Conservation (phyloP, 306 rosid species). For the Medicago lupulina region DNA sequence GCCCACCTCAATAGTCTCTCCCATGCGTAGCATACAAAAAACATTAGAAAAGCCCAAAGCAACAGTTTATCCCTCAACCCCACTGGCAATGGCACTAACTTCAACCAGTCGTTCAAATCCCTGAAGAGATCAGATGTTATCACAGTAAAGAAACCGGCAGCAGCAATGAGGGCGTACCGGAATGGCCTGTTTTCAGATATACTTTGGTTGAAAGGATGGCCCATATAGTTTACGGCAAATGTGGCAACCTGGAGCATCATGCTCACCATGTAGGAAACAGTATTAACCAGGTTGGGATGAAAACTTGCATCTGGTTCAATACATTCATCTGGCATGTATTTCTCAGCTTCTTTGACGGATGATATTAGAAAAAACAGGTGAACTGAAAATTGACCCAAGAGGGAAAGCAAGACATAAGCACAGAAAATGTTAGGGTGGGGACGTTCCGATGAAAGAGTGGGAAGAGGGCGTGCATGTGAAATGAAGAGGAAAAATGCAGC, state of each 20-base stretch:
- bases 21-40: constrained; percentile 81
- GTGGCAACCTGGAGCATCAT: constrained; percentile 99
- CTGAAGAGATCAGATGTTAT: constrained; percentile 90
- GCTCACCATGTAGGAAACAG: constrained; percentile 97
- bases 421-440: constrained; percentile 93
- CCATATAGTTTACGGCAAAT: constrained; percentile 98
- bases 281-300: constrained; percentile 96
- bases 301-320: constrained; percentile 90
- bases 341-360: constrained; percentile 89
- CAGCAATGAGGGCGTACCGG: constrained; percentile 72
- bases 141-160: constrained; percentile 78
- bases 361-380: constrained; percentile 80
- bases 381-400: constrained; percentile 87
- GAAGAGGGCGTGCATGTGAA: constrained; percentile 97
- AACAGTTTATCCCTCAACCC: constrained; percentile 86
- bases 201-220: constrained; percentile 99
- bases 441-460: constrained; percentile 82
- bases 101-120: constrained; percentile 83
- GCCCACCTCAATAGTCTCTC: constrained; percentile 89
- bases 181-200: constrained; percentile 89
- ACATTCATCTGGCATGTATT: constrained; percentile 96
- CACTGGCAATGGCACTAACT: constrained; percentile 86
- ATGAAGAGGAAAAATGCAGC: constrained; percentile 98
- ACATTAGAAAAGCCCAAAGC: constrained; percentile 88
- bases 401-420: constrained; percentile 85